Conservation (phyloP, 106 monocot genomes). For the Agapanthus africanus region DNA sequence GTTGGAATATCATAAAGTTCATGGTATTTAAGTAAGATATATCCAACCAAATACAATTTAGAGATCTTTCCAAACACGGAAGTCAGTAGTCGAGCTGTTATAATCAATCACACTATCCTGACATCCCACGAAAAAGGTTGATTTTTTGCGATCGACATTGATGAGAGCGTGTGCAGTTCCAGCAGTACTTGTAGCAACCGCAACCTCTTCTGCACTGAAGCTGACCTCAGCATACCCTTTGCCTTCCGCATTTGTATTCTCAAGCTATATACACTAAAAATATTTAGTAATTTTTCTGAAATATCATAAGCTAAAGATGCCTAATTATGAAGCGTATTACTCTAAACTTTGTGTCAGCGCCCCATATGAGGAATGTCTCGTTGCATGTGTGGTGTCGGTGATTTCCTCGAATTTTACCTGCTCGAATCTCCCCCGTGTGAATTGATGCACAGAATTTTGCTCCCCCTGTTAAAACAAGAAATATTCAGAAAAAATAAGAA, state of each 20-base stretch:
- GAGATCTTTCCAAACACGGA: constrained; percentile 52
- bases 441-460: constrained; percentile 54
- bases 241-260: constrained; percentile 25
- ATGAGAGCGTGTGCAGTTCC: constrained; percentile 60
- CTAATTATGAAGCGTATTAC: constrained; percentile 11
- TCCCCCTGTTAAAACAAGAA: constrained; percentile 28
- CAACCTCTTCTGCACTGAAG: constrained; percentile 32
- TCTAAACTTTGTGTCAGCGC: constrained; percentile 54
- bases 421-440: constrained; percentile 54
- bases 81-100: constrained; percentile 44
- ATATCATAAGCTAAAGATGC: background rate
- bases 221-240: constrained; percentile 45
- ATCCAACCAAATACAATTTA: no score
- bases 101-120: constrained; percentile 33
- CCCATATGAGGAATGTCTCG: constrained; percentile 68
- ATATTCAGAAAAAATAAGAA: background rate
- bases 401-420: constrained; percentile 56
- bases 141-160: constrained; percentile 27
- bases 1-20: no score
- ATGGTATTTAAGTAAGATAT: no score
- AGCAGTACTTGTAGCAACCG: constrained; percentile 41
- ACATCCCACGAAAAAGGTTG: constrained; percentile 51
- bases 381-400: constrained; percentile 63
- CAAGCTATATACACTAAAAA: constrained; percentile 25
- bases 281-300: no score